Base-by-base conservation (phyloP, 192 early-diverging fungal species). In the Diversispora epigaea region DNA sequence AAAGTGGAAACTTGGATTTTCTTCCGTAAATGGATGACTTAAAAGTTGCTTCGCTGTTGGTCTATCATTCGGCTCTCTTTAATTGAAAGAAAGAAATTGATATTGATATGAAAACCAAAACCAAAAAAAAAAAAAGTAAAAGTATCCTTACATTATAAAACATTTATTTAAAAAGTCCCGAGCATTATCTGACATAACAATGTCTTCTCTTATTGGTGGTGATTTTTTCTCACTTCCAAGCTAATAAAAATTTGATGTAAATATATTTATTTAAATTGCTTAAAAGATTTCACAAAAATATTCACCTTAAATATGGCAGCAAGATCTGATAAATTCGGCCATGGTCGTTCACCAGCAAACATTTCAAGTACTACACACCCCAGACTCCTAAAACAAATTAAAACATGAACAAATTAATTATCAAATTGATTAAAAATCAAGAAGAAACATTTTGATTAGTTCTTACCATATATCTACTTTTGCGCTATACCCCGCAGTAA, bases 361-460 rank as follows among this genome's bases (percentile, higher is more conserved):
- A 99, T 99, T 78, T 99, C 96, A 64, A 99, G 80, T 5, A 94
- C 93, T 8, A 95, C 81, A 76, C 96, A 98, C 40, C 96, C 91
- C 57, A 92, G 83, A 71, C 86, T 85, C 87, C 73, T 75, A 52
- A 47, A 22, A 15, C 15, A 50, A 19, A 32, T 47, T 7, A 4
- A 25, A 21, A 17, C 14, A 68, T 12, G 4, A 40, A 64, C 12
- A 9, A 58, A 22, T 22, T 58, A 58, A 11, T 58, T 57, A 17
- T 54, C 54, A 57, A 14, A 4, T 19, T 58, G 25, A 4, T 22
- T 58, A 22, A 11, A 25, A 58, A 22, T 3, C 10, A 11, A 43
- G 12, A n/a, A 65, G 12, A n/a, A 65, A 12, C 17, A 57, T 71
- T 21, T 41, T 41, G 39, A 6, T 32, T 56, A 55, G 4, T 41